phyloP scores from a whole-genome alignment of 164 flowering plant species.

The Santalum album region DNA sequence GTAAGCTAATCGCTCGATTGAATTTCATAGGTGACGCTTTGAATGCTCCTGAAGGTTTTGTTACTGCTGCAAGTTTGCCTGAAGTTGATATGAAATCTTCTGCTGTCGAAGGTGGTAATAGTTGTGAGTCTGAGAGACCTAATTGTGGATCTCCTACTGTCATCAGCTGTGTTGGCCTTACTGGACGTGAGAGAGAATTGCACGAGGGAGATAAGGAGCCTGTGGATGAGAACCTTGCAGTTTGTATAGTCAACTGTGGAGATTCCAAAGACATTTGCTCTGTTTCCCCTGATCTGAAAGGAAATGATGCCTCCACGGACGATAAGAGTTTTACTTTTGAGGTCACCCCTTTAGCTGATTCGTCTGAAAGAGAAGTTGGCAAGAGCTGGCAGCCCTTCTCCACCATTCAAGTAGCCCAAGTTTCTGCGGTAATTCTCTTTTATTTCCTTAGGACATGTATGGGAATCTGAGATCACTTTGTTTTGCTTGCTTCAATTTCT shows the following conservation, averaged over 20 bases:
- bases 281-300: slow-evolving; percentile 21
- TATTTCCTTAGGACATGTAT: too few species aligned
- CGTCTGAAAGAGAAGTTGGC: slow-evolving; percentile 22
- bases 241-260: slow-evolving; percentile 11
- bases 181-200: slow-evolving; percentile 23
- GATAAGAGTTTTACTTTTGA: slow-evolving; percentile 52
- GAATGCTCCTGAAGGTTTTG: slow-evolving; percentile 11
- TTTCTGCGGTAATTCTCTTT: slow-evolving; percentile 27
- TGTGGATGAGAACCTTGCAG: slow-evolving; percentile 15
- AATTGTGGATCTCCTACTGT: slow-evolving; percentile 38
- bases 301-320: slow-evolving; percentile 23
- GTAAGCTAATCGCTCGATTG: neutral
- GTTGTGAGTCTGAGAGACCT: slow-evolving; percentile 21
- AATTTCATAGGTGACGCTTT: slow-evolving; percentile 18
- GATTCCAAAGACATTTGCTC: slow-evolving; percentile 10
- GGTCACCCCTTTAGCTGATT: slow-evolving; percentile 30
- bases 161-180: slow-evolving; percentile 24
- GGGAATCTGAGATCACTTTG: too few species aligned
- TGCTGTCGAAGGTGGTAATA: slow-evolving; percentile 16
- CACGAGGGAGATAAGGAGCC: slow-evolving; percentile 14
- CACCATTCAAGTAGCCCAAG: slow-evolving; percentile 16
- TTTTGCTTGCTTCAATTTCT: too few species aligned
- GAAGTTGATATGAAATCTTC: slow-evolving; percentile 10
- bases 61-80: slow-evolving; percentile 8
- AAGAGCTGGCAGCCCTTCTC: slow-evolving; percentile 34